Base-by-base conservation (phyloP, 208 protist species). In the Borovskyia barvae region DNA sequence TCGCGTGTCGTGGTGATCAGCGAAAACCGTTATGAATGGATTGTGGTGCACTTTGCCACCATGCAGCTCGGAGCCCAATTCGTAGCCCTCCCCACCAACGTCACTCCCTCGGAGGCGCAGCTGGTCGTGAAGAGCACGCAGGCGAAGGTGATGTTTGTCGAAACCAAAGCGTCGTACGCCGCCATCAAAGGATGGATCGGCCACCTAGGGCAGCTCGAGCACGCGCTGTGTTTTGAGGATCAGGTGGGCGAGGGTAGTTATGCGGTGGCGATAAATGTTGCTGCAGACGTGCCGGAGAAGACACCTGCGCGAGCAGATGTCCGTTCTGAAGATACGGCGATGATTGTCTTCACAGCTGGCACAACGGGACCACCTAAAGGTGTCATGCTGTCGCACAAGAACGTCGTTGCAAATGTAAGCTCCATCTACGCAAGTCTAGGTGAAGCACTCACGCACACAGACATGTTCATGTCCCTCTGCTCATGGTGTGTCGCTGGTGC, bases 311-410 rank as follows among this genome's bases (percentile, higher is more conserved):
- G 85, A 37, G 80, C 72, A 36, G 80, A 91, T 51, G 67, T 93
- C 32, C 80, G 65, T n/a, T 65, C 82, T 3, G 85, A 96, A 63
- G 87, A 95, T 55, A 92, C 83, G n/a, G 92, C 87, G 3, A 93
- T 94, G 87, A 95, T 96, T 64, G 80, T 90, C 35, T 95, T 95
- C 66, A 93, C 87, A 17, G 75, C 81, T 22, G 94, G 92, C 19
- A 98, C 93, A 7, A 96, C 93, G 19, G 94, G 95, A 7, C 60
- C 95, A 14, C 90, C 90, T 29, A 98, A 98, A 72, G 97, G 95
- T 11, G 94, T 98, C n/a, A 87, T 87, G 77, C 80, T 98, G 20
- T 96, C 88, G 5, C 94, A 98, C 79, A 66, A 72, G 48, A 97
- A 90, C 67, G 50, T 98, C 9, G 80, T 97, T 3, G 75, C 94